Evolutionary conservation across 2,329 filamentous ascomycete species (phyloP).

Genomic region (Cryphonectria nitschkei): DNA sequence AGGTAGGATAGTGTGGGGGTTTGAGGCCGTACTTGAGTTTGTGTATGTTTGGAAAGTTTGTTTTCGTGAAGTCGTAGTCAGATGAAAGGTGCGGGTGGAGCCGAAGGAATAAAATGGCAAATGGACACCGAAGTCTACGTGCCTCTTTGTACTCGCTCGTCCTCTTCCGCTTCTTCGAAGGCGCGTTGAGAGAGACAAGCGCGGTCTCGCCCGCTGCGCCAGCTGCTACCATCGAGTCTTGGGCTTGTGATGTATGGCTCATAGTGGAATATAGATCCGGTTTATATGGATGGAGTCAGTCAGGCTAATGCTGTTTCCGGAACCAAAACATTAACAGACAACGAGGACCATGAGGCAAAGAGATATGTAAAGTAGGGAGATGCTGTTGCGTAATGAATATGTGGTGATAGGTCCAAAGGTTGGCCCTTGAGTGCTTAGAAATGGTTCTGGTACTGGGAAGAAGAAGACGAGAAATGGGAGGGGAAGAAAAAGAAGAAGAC

Average conservation of each 20-base stretch:
- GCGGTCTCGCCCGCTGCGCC: background rate
- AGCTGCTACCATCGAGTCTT: background rate
- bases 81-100: too few relatives aligned
- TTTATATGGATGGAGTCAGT: background rate
- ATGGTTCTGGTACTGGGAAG: background rate
- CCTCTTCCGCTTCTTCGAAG: background rate
- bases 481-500: background rate
- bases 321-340: background rate
- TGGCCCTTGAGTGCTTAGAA: too few relatives aligned
- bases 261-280: background rate
- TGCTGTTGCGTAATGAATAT: background rate
- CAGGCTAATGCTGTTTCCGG: background rate
- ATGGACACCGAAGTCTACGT: background rate
- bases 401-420: too few relatives aligned
- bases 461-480: background rate
- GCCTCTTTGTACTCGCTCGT: background rate
- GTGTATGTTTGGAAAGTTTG: background rate
- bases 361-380: background rate
- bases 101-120: background rate
- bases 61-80: background rate
- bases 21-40: slow-evolving; percentile 1
- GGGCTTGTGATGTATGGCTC: background rate
- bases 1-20: background rate
- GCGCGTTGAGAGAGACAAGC: background rate
- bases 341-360: background rate